Evolutionary conservation across 495 filamentous ascomycete genomes (phyloP), one percentile per base, ranked within the genome.

Genomic region (Aspergillus avenaceus): DNA sequence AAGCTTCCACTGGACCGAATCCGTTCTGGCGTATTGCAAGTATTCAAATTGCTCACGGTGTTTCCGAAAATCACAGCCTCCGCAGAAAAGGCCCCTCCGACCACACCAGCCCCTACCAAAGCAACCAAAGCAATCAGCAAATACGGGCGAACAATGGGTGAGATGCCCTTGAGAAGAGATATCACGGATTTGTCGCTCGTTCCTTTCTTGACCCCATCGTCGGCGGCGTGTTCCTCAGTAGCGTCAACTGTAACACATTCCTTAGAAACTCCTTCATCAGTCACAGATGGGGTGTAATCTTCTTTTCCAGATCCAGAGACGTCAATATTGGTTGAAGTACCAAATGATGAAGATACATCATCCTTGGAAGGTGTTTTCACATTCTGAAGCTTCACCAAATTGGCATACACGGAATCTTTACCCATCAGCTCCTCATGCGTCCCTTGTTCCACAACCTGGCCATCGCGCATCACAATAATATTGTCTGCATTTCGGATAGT

Each of bases 401-500:
- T 63, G n/a, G 78, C 72, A 53, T 79, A 81, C 4, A 71, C 63
- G 23, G 71, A 71, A 41, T 66, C 52, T 34, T 52, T 51, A 18
- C 55, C 68, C 62, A 72, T 62, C 41, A 71, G 57, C 3, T 56
- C 66, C 2, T 67, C 25, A 53, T 84, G 77, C 14, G 60, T 68
- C 6, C 81, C 81, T 53, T 84, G 63, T 55, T 84, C 80, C 5
- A 83, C 61, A 9, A 83, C 68, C 40, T 69, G 56, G 4, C 80
- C 81, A 32, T 77, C 68, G 28, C 72, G 66, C 72, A 84, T 76
- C 9, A 83, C 80, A 13, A 83, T 69, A 51, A 84, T 84, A 29
- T 86, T 87, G 62, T 88, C 84, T 0, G 85, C 84, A 38, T 78
- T 79, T 22, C 61, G 73, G 24, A 75, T 69, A 8, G 74, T 76